Percentiles rank a stretch among this genome's conserved stretches.
Conservation (phyloP, 345 rosid genomes). For the Eucalyptus sideroxylon region DNA sequence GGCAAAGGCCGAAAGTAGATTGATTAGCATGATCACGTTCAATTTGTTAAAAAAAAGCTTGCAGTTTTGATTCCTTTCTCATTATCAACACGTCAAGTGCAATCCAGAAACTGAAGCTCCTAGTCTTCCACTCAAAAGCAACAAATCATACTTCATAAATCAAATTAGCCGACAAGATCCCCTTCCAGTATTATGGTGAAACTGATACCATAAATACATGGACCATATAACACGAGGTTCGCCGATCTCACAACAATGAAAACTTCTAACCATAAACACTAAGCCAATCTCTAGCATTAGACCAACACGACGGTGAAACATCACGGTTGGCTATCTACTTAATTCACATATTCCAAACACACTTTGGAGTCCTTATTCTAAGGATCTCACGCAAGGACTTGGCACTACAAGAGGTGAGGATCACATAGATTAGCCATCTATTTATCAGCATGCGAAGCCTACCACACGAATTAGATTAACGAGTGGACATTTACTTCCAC, state of each 20-base stretch:
- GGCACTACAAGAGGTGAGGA: background rate
- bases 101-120: background rate
- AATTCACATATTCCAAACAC: background rate
- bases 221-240: background rate
- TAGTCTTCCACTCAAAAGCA: background rate
- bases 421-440: background rate
- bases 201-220: background rate
- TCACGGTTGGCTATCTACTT: background rate
- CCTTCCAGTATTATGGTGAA: background rate
- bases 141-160: background rate
- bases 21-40: background rate
- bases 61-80: background rate
- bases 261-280: background rate
- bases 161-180: background rate
- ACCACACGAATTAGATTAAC: background rate
- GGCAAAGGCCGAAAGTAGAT: background rate
- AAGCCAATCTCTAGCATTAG: background rate
- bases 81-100: background rate
- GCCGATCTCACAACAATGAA: background rate
- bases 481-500: conserved; percentile 19
- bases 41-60: background rate
- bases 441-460: background rate
- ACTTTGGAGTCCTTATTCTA: background rate
- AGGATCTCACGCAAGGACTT: background rate
- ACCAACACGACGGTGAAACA: background rate